Base-by-base conservation (phyloP, 371 early-diverging fungal species). In the Nematocida ausubeli region DNA sequence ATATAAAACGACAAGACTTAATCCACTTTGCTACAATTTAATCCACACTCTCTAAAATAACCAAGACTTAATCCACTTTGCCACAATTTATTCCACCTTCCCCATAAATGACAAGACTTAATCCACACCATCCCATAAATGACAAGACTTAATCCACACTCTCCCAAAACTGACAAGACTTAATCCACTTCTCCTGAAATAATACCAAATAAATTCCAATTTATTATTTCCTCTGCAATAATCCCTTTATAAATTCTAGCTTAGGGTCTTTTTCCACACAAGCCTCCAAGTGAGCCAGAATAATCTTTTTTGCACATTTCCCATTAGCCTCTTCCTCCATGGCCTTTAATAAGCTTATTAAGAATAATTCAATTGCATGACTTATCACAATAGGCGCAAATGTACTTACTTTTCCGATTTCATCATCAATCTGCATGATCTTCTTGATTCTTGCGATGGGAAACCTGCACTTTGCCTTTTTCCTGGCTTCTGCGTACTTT, bases 371-470 rank as follows among this genome's bases (percentile, higher is more conserved):
- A 9, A 69, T 52, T 7, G 82, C 89, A 87, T 88, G 90, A 89
- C 94, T 93, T 51, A 96, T 92, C 52, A 96, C 88, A 35, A 96
- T 91, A 0, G 97, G 99, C 0, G 98, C 96, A 49, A 92, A 93
- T 79, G 92, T 92, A 5, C 95, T 92, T 80, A 97, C 92, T 86
- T 98, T 98, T 79, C 99, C 99, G n/a, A 98, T 94, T 84, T 97
- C 98, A 79, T 98, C 99, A 87, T 98, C 95, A 84, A 90, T 88
- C 82, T 96, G 95, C 95, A 98, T 98, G 81, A 98, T 95, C 89
- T 95, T 95, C 84, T 98, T 98, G 85, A 98, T 95, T 63, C 99
- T 90, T 22, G 96, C 95, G 32, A 83, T 60, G 0, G 87, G 86
- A 67, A 87, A 87, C 49, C 82, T 68, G 40, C 82, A 75, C 54